phyloP scores from a whole-genome alignment of 1,284 basidiomycete genomes.

The Malassezia nana region DNA sequence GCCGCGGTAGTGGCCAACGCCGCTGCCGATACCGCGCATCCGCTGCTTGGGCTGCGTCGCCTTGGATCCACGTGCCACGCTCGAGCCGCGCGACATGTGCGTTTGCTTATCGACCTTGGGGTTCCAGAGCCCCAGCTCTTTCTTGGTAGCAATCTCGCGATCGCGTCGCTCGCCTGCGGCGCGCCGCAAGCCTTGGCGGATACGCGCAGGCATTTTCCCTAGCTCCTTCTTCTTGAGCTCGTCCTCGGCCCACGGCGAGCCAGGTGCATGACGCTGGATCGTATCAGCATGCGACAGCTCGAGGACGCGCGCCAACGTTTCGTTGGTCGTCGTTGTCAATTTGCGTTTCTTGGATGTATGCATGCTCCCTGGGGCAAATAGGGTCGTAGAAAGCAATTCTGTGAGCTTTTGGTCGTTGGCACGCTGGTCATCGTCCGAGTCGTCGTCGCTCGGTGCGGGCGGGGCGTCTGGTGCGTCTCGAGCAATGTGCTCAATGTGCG shows the following conservation, averaged over 20 bases:
- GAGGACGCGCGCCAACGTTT: slow-evolving; percentile 35
- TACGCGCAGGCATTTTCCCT: slow-evolving; percentile 33
- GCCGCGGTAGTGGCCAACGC: slow-evolving; percentile 39
- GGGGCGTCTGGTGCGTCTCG: not conserved
- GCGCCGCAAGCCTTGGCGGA: slow-evolving; percentile 31
- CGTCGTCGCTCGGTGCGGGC: slow-evolving; percentile 13
- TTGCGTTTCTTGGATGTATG: slow-evolving; percentile 24
- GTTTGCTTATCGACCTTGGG: slow-evolving; percentile 26
- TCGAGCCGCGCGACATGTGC: slow-evolving; percentile 24
- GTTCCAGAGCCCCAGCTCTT: slow-evolving; percentile 43
- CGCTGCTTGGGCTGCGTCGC: slow-evolving; percentile 26
- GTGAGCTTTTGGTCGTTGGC: slow-evolving; percentile 42
- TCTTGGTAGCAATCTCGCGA: slow-evolving; percentile 36
- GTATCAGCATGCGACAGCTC: slow-evolving; percentile 23
- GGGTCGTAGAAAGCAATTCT: slow-evolving; percentile 39
- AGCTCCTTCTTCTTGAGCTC: slow-evolving; percentile 31
- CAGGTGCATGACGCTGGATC: not conserved
- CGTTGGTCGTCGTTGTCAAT: slow-evolving; percentile 26
- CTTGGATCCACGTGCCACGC: slow-evolving; percentile 26
- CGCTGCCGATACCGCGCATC: slow-evolving; percentile 35
- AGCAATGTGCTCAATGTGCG: slow-evolving; percentile 10
- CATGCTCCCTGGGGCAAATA: slow-evolving; percentile 38
- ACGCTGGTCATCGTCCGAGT: slow-evolving; percentile 28
- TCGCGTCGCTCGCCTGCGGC: slow-evolving; percentile 34
- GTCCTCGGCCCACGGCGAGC: slow-evolving; percentile 35